Evolutionary conservation across 345 rosid genomes (phyloP).

Genomic region (Arabidopsis suecica): DNA sequence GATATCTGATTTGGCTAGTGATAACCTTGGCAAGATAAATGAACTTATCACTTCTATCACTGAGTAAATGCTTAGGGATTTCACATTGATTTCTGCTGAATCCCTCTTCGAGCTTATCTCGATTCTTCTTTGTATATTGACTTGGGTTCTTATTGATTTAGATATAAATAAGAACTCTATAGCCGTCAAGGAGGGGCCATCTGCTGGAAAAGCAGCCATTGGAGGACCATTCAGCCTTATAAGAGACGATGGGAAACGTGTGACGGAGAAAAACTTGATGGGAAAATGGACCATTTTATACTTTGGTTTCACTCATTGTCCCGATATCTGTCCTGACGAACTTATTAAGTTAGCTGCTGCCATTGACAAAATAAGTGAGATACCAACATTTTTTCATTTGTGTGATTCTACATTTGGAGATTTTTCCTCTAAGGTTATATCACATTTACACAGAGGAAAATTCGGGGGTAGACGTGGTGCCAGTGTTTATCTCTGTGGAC

Average conservation of each 20-base stretch:
- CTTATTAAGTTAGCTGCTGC: slow-evolving; percentile 82
- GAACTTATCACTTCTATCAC: slow-evolving; percentile 21
- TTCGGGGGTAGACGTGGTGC: slow-evolving; percentile 70
- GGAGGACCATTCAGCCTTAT: slow-evolving; percentile 92
- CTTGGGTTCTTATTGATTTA: slow-evolving; percentile 41
- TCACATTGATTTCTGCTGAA: not conserved
- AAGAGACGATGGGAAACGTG: slow-evolving; percentile 80
- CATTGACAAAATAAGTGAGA: slow-evolving; percentile 90
- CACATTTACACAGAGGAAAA: slow-evolving; percentile 65
- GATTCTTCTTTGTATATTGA: slow-evolving; percentile 27
- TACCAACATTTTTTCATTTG: slow-evolving; percentile 7
- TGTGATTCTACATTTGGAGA: not conserved
- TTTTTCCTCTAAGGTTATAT: slow-evolving; percentile 4
- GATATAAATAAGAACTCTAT: slow-evolving; percentile 70
- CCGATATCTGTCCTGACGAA: slow-evolving; percentile 98
- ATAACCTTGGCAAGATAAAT: not conserved
- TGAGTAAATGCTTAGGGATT: slow-evolving; percentile 11
- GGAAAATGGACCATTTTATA: slow-evolving; percentile 92
- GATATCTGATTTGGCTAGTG: slow-evolving; percentile 17
- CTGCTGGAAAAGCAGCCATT: slow-evolving; percentile 91
- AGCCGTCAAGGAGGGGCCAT: slow-evolving; percentile 94
- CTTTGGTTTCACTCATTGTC: slow-evolving; percentile 99
- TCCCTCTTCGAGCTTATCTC: not conserved
- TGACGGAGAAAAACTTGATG: slow-evolving; percentile 77
- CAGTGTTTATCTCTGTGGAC: slow-evolving; percentile 90